Evolutionary conservation across 768 basidiomycete species (phyloP), one percentile per base, ranked within the genome.

Genomic region (Leucocoprinus birnbaumii): DNA sequence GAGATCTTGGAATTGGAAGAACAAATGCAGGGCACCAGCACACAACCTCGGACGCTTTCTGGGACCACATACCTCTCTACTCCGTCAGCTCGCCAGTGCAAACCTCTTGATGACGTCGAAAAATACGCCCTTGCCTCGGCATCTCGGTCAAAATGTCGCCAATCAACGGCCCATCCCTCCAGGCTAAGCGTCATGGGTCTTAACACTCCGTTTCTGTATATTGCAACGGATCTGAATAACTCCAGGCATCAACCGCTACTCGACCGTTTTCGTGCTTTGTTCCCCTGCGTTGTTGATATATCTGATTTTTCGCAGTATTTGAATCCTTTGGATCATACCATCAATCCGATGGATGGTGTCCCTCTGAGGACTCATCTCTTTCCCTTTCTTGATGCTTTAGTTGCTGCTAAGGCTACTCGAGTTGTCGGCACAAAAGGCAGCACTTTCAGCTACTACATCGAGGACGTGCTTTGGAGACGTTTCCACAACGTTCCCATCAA

Each of bases 391-490:
- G 89, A 91, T 63, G 87, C 85, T 5, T 73, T 89, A 71, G 79
- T 94, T 26, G 79, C 82, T 14, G 80, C 80, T 2, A 75, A 75
- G 50, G 86, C 84, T 0, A 68, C 74, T 65, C 70, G 62, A 14
- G 77, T 89, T 26, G 80, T 85, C 0, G 88, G 87, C 1, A 93
- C 89, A 11, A 79, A 82, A 51, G 79, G 80, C 53, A 91, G 88
- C 62, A 91, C 91, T 26, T 92, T 90, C 60, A 87, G 86, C 65
- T 69, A 73, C 51, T 93, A 84, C 59, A 78, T 88, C 18, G 70
- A 74, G 54, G 85, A 89, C 55, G 80, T 89, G 22, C 63, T 91
- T 58, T 88, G 87, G 85, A 73, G 78, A 62, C 74, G 65, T 48
- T 78, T 80, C 65, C 84, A 84, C 61, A 76, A 75, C 0, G 69